Percentiles rank a stretch among this genome's conserved stretches.
Conservation (phyloP, 1,284 basidiomycete genomes). For the Cutaneotrichosporon sp. region DNA sequence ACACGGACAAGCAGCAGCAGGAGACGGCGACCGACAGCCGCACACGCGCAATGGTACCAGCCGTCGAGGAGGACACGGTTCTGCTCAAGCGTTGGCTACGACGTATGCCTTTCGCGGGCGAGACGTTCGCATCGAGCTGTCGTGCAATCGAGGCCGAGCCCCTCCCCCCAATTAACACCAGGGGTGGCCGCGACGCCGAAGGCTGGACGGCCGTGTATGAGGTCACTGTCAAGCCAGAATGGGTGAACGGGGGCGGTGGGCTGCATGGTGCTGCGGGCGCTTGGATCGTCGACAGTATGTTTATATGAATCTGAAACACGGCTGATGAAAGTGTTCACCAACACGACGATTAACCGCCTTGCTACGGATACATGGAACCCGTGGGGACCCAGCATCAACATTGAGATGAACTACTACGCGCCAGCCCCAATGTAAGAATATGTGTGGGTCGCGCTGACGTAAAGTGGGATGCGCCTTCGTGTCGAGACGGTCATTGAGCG, state of each 20-base stretch:
- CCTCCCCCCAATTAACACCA: slow-evolving; percentile 14
- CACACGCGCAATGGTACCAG: slow-evolving; percentile 13
- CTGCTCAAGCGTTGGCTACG: slow-evolving; percentile 7
- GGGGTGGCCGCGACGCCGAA: slow-evolving; percentile 16
- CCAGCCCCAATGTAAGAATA: slow-evolving; percentile 20
- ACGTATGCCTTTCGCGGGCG: slow-evolving; percentile 18
- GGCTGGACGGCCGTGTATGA: slow-evolving; percentile 18
- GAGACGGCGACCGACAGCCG: slow-evolving; percentile 4
- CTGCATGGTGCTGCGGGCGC: slow-evolving; percentile 42
- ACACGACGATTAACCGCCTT: slow-evolving; percentile 10
- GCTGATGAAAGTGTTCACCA: slow-evolving; percentile 12
- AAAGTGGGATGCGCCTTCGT: slow-evolving; percentile 10
- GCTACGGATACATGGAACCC: slow-evolving; percentile 30
- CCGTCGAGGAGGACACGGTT: slow-evolving; percentile 11
- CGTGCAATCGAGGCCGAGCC: slow-evolving; percentile 14
- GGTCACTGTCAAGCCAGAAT: slow-evolving; percentile 27
- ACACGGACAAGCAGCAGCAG: not conserved
- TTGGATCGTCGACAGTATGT: slow-evolving; percentile 43
- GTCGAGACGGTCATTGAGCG: slow-evolving; percentile 15
- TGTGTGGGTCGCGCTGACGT: not conserved
- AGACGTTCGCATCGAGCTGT: slow-evolving; percentile 7
- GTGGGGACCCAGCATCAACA: slow-evolving; percentile 38
- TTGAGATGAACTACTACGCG: slow-evolving; percentile 38
- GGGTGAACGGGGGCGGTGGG: slow-evolving; percentile 34
- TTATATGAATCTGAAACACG: slow-evolving; percentile 4